A percentile compares a stretch with the other conserved stretches of the same genome.
Evolutionary conservation across 139 green algal genomes (phyloP).

Genomic region (Astrephomene gubernaculifera): DNA sequence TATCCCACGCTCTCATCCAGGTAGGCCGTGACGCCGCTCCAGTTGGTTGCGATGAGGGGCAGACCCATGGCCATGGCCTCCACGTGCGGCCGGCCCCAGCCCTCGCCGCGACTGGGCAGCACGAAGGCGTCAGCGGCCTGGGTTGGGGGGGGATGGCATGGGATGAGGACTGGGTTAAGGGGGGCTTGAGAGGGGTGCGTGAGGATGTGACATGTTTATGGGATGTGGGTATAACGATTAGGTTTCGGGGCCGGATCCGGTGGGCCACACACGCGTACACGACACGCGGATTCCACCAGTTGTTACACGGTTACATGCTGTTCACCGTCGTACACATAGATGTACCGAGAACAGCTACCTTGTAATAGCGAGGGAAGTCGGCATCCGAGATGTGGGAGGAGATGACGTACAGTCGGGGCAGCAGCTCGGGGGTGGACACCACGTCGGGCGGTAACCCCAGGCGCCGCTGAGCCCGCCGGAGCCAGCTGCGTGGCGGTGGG

Average conservation of each 20-base stretch:
- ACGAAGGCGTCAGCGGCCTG: slow-evolving; percentile 82
- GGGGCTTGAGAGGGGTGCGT: no score
- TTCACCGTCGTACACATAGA: no score
- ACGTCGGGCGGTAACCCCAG: slow-evolving; percentile 38
- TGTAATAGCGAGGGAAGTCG: slow-evolving; percentile 65
- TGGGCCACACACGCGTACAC: no score
- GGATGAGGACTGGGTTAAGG: no score
- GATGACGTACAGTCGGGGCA: slow-evolving; percentile 69
- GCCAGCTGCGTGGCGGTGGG: slow-evolving; percentile 2
- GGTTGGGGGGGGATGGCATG: not conserved
- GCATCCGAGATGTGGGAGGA: slow-evolving; percentile 54
- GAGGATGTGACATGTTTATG: no score
- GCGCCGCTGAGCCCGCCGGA: not conserved
- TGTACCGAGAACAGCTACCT: not conserved
- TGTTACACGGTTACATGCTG: no score
- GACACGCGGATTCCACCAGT: no score
- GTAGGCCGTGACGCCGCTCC: slow-evolving; percentile 73
- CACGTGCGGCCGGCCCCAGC: slow-evolving; percentile 80
- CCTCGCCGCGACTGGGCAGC: slow-evolving; percentile 78
- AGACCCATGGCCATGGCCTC: slow-evolving; percentile 82
- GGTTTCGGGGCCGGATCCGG: no score
- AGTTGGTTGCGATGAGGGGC: slow-evolving; percentile 79
- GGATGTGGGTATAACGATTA: no score
- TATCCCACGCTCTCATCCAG: slow-evolving; percentile 63
- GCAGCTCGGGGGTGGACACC: not conserved